phyloP scores from a whole-genome alignment of 2,329 filamentous ascomycete genomes.

The Verticillium longisporum region DNA sequence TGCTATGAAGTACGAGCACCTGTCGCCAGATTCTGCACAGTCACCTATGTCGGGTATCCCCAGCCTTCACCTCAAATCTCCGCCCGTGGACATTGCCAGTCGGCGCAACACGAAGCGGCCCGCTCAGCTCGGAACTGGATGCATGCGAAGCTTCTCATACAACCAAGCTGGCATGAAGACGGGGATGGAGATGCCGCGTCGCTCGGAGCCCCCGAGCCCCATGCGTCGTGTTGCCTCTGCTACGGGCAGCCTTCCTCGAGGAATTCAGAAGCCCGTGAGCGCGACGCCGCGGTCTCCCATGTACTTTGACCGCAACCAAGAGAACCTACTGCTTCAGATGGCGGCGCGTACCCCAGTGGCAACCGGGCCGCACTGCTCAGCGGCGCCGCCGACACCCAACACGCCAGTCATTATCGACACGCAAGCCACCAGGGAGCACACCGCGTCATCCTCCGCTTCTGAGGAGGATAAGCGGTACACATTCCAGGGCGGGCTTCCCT shows the following conservation, averaged over 20 bases:
- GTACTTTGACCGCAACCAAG: constrained; percentile 36
- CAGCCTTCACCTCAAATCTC: constrained; percentile 37
- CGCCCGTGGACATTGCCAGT: constrained; percentile 46
- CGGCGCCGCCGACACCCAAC: constrained; percentile 43
- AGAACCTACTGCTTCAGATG: constrained; percentile 33
- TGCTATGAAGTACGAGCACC: constrained; percentile 12
- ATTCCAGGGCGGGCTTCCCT: constrained; percentile 12
- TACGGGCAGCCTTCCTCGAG: constrained; percentile 31
- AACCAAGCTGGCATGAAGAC: constrained; percentile 33
- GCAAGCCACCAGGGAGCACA: constrained; percentile 27
- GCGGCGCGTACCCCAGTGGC: constrained; percentile 32
- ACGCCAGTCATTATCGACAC: constrained; percentile 27
- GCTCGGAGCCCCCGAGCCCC: constrained; percentile 36
- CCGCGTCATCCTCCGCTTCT: constrained; percentile 28
- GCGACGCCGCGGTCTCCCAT: constrained; percentile 35
- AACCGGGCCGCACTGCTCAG: constrained; percentile 26
- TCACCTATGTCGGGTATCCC: constrained; percentile 17
- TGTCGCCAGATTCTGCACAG: constrained; percentile 22
- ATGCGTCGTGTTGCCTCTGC: constrained; percentile 50
- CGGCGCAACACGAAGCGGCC: constrained; percentile 44
- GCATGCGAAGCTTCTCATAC: constrained; percentile 36
- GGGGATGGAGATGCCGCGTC: constrained; percentile 37
- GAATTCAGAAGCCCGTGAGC: constrained; percentile 31
- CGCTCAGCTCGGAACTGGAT: constrained; percentile 38
- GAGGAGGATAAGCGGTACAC: constrained; percentile 25